phyloP scores from a whole-genome alignment of 2,329 filamentous ascomycete genomes.

The Aspergillus pseudoviridinutans region DNA sequence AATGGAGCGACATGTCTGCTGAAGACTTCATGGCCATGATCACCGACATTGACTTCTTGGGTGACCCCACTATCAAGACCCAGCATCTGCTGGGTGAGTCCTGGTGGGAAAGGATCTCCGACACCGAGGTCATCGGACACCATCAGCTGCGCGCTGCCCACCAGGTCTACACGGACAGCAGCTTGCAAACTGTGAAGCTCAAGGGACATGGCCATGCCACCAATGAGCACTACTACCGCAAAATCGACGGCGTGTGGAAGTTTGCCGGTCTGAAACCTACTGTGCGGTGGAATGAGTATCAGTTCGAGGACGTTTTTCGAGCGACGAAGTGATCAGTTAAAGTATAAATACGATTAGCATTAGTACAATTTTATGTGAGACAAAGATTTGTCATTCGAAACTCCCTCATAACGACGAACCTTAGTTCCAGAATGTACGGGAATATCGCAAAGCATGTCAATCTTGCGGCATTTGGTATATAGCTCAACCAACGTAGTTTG shows the following conservation, averaged over 20 bases:
- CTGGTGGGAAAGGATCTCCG: constrained; percentile 56
- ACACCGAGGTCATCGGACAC: constrained; percentile 57
- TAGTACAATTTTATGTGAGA: no score
- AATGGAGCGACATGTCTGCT: constrained; percentile 60
- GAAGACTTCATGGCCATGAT: constrained; percentile 61
- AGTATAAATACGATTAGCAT: background rate
- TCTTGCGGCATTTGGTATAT: no score
- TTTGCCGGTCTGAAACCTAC: constrained; percentile 55
- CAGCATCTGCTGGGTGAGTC: constrained; percentile 62
- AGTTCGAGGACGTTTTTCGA: background rate
- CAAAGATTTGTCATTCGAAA: no score
- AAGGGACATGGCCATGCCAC: constrained; percentile 60
- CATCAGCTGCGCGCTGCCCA: constrained; percentile 61
- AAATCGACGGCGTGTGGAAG: constrained; percentile 59
- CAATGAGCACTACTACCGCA: constrained; percentile 56
- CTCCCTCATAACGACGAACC: no score
- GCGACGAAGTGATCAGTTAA: background rate
- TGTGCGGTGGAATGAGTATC: constrained; percentile 52
- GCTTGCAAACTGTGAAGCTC: constrained; percentile 46
- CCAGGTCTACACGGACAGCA: constrained; percentile 56
- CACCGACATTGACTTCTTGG: constrained; percentile 54
- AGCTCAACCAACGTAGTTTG: background rate
- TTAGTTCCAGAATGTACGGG: no score
- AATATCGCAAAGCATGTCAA: no score
- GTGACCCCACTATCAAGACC: constrained; percentile 59